A percentile compares a stretch with the other conserved stretches of the same genome.
These are phyloP conservation scores for Hirsutella thompsonii DNA, from an alignment of 2,329 filamentous ascomycete genomes.

Conservation along the genomic window DNA sequence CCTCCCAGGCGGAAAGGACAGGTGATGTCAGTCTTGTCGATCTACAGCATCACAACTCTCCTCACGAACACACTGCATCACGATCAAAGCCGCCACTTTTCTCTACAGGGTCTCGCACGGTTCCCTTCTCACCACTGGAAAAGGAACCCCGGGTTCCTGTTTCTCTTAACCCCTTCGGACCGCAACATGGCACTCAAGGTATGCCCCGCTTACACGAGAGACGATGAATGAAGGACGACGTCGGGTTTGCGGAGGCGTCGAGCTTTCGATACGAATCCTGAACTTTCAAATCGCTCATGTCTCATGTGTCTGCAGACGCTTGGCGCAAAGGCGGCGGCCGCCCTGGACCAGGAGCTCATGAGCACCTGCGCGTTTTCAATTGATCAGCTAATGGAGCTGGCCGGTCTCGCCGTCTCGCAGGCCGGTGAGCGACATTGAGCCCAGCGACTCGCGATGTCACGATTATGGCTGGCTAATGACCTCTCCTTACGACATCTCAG, in stretches of 20 bases:
- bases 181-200: conserved; percentile 20
- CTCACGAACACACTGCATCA: no score
- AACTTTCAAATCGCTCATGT: conserved; percentile 2
- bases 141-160: no score
- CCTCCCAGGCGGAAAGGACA: no score
- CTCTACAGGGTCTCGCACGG: no score
- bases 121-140: no score
- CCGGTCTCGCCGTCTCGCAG: conserved; percentile 85
- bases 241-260: background rate
- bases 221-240: background rate
- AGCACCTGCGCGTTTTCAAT: conserved; percentile 76
- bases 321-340: conserved; percentile 73
- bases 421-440: conserved; percentile 43
- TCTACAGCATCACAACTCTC: no score
- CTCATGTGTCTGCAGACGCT: conserved; percentile 50
- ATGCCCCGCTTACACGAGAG: background rate
- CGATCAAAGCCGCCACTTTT: no score
- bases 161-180: no score
- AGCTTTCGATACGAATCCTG: background rate
- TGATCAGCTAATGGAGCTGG: conserved; percentile 95
- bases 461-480: background rate
- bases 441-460: background rate
- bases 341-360: conserved; percentile 92
- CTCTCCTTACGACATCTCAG: conserved; percentile 25
- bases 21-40: no score